phyloP scores from a whole-genome alignment of 1,284 basidiomycete genomes.

The Trametes polyzona region DNA sequence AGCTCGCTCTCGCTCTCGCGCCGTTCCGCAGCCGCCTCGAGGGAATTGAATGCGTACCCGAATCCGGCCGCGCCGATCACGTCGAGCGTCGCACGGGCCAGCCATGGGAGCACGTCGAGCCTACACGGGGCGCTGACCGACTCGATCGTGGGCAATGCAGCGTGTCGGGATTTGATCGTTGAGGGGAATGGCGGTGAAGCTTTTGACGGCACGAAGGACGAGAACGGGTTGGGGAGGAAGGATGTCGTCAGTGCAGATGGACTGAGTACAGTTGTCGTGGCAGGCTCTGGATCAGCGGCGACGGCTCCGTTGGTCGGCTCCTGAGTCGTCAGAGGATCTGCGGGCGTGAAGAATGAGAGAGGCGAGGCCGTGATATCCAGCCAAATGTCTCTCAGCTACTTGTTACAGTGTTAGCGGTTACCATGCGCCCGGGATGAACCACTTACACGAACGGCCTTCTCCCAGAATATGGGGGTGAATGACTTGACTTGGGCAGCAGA shows the following conservation, averaged over 20 bases:
- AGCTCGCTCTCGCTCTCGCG: slow-evolving; percentile 54
- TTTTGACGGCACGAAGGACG: slow-evolving; percentile 31
- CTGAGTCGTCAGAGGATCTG: slow-evolving; percentile 15
- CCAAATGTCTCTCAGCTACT: slow-evolving; percentile 54
- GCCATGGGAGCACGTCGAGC: slow-evolving; percentile 64
- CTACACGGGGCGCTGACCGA: slow-evolving; percentile 4
- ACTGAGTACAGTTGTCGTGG: slow-evolving; percentile 8
- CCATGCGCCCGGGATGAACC: neutral
- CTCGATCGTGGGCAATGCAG: slow-evolving; percentile 5
- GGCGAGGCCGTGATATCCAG: slow-evolving; percentile 32
- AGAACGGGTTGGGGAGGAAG: slow-evolving; percentile 33
- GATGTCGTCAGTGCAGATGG: slow-evolving; percentile 23
- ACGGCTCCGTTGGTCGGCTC: neutral
- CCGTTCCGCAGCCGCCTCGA: slow-evolving; percentile 34
- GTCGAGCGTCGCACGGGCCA: slow-evolving; percentile 69
- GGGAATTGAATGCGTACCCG: slow-evolving; percentile 62
- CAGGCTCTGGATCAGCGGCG: slow-evolving; percentile 15
- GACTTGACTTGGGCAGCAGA: slow-evolving; percentile 55
- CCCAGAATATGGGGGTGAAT: slow-evolving; percentile 65
- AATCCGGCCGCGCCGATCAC: slow-evolving; percentile 75
- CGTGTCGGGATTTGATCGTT: slow-evolving; percentile 15
- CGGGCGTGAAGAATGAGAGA: slow-evolving; percentile 20
- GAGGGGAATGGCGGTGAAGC: slow-evolving; percentile 28
- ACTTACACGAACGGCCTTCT: slow-evolving; percentile 60
- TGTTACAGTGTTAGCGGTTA: neutral